phyloP scores from a whole-genome alignment of 306 rosid species.

The Quercus wislizeni region DNA sequence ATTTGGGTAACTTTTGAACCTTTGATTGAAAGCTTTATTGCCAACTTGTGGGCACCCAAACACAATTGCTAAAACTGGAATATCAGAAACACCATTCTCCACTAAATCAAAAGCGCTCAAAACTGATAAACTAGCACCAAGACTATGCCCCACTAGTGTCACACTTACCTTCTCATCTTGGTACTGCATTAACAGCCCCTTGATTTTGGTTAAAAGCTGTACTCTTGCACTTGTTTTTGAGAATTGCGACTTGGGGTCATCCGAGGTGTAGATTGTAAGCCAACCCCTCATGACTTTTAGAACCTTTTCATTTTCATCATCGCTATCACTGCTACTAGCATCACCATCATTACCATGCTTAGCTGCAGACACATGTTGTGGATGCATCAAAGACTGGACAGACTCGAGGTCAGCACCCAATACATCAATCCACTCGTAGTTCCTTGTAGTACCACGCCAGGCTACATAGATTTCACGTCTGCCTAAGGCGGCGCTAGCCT shows the following conservation, averaged over 20 bases:
- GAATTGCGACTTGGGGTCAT: constrained; percentile 40
- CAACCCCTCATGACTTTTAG: constrained; percentile 68
- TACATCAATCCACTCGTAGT: constrained; percentile 53
- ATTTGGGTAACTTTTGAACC: too few species aligned
- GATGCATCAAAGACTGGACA: constrained; percentile 16
- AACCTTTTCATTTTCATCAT: neutral
- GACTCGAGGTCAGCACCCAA: constrained; percentile 36
- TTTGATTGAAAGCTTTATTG: too few species aligned
- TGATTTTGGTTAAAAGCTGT: constrained; percentile 34
- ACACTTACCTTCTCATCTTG: constrained; percentile 52
- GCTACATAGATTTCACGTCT: constrained; percentile 61
- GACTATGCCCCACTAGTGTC: constrained; percentile 51
- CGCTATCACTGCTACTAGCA: constrained; percentile 14
- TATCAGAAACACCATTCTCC: constrained; percentile 48
- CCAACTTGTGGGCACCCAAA: constrained; percentile 23
- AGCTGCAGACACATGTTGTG: neutral
- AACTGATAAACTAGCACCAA: constrained; percentile 54
- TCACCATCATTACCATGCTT: neutral
- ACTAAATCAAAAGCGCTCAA: constrained; percentile 56
- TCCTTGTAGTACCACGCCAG: constrained; percentile 66
- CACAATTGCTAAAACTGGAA: constrained; percentile 48
- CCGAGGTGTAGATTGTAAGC: constrained; percentile 55
- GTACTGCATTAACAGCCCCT: constrained; percentile 24
- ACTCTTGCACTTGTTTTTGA: constrained; percentile 47
- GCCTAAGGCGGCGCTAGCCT: constrained; percentile 21